phyloP scores from a whole-genome alignment of 2,329 filamentous ascomycete genomes.

The Davidsoniella neocaledoniae region DNA sequence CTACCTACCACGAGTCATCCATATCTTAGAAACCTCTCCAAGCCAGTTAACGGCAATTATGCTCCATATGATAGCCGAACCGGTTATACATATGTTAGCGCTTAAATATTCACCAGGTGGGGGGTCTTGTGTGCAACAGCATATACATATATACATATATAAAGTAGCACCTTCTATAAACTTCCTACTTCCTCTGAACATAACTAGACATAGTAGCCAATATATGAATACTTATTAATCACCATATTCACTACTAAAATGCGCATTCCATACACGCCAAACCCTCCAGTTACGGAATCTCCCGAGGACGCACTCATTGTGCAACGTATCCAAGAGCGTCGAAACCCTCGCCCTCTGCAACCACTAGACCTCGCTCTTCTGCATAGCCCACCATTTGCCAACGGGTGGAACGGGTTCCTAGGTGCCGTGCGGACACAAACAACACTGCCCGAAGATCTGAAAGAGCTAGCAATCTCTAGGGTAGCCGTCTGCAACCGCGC shows the following conservation, averaged over 20 bases:
- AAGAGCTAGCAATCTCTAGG: slow-evolving; percentile 66
- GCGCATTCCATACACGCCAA: slow-evolving; percentile 49
- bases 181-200: neutral
- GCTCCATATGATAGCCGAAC: neutral
- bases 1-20: no score
- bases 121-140: neutral
- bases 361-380: slow-evolving; percentile 60
- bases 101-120: slow-evolving; percentile 3
- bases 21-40: no score
- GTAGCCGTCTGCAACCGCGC: slow-evolving; percentile 67
- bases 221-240: neutral
- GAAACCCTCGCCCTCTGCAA: slow-evolving; percentile 52
- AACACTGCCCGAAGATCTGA: slow-evolving; percentile 34
- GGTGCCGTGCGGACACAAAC: slow-evolving; percentile 43
- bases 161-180: no score
- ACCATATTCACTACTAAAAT: slow-evolving; percentile 24
- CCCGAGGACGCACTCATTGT: slow-evolving; percentile 40
- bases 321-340: slow-evolving; percentile 45
- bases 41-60: no score
- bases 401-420: slow-evolving; percentile 58
- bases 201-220: no score
- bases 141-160: neutral
- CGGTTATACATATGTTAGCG: neutral
- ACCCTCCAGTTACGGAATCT: slow-evolving; percentile 29
- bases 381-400: slow-evolving; percentile 56